Base-by-base conservation (phyloP, 2,329 filamentous ascomycete genomes). In the Diaporthe caulivora region DNA sequence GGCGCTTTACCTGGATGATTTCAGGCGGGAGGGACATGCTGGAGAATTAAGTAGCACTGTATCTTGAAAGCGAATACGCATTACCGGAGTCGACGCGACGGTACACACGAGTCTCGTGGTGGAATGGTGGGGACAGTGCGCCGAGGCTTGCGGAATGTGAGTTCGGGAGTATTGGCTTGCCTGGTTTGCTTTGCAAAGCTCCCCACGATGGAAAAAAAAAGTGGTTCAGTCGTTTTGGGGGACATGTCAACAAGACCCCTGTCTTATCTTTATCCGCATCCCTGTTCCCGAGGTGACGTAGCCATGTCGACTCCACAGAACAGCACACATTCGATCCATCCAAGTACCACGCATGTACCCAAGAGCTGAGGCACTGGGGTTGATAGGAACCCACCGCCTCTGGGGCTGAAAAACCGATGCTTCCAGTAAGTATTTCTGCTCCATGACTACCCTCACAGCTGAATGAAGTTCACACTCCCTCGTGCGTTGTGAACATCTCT, bases 11-110 rank as follows among this genome's bases (percentile, higher is more conserved):
- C 72, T 88, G 87, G 80, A 91, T 91, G 64, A 89, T 82, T 75
- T 89, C 86, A 34, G 89, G 89, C 31, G 89, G 89, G 5, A 89
- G 82, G 64, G 89, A 89, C 89, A 91, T 91, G 70, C 51, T 60
- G 70, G 76, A 37, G 42, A 31, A 49, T 15, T 21, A 34, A 53
- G 49, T 58, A 31, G 55, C 29, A 37, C 2, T 24, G 18, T 26
- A 18, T 17, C 18, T 37, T 15, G 10, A 8, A 24, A 37, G 26
- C 17, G 7, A 8, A 13, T 34, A 11, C 17, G 24, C 31, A 44
- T 17, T 26, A 24, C 21, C 24, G 29, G 7, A 34, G 44, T 51
- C 5, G 34, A 51, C 60, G 29, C 42, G 44, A 49, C n/a, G n/a
- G n/a, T n/a, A n/a, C n/a, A n/a, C n/a, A n/a, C n/a, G n/a, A n/a